Conservation (phyloP, 352 stramenopile genomes). For the Aphanomyces stellatus region DNA sequence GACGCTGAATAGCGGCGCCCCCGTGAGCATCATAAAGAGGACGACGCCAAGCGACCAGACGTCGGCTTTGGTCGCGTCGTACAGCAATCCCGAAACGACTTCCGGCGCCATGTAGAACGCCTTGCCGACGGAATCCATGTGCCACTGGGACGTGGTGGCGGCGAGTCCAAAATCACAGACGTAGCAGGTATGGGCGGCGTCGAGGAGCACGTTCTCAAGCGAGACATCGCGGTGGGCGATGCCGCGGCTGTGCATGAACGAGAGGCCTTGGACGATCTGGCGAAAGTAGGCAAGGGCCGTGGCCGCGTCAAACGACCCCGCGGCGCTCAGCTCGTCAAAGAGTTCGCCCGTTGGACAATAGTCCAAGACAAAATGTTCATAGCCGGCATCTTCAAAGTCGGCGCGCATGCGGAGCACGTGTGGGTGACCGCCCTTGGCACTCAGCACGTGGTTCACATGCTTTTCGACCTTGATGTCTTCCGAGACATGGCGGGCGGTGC, state of each 20-base stretch:
- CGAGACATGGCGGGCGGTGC: conserved; percentile 48
- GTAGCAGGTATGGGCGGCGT: conserved; percentile 29
- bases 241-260: conserved; percentile 37
- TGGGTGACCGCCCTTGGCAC: conserved; percentile 45
- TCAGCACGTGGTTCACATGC: conserved; percentile 56
- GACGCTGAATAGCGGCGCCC: conserved; percentile 46
- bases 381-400: conserved; percentile 72
- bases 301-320: conserved; percentile 24
- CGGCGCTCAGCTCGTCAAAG: conserved; percentile 58
- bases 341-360: conserved; percentile 63
- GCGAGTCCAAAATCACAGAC: conserved; percentile 48
- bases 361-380: conserved; percentile 70
- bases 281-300: conserved; percentile 28
- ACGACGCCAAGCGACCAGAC: conserved; percentile 54
- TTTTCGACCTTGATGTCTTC: conserved; percentile 73
- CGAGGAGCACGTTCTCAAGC: conserved; percentile 52
- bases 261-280: conserved; percentile 39
- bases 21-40: conserved; percentile 44
- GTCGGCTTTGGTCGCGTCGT: conserved; percentile 46
- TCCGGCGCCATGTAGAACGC: conserved; percentile 56
- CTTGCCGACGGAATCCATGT: conserved; percentile 31
- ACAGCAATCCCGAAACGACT: conserved; percentile 28
- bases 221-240: conserved; percentile 54
- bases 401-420: conserved; percentile 61
- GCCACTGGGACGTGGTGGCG: conserved; percentile 5